Evolutionary conservation across 1,139 yeast species (phyloP), one percentile per base, ranked within the genome.

Genomic region (Yamadazyma mexicana): DNA sequence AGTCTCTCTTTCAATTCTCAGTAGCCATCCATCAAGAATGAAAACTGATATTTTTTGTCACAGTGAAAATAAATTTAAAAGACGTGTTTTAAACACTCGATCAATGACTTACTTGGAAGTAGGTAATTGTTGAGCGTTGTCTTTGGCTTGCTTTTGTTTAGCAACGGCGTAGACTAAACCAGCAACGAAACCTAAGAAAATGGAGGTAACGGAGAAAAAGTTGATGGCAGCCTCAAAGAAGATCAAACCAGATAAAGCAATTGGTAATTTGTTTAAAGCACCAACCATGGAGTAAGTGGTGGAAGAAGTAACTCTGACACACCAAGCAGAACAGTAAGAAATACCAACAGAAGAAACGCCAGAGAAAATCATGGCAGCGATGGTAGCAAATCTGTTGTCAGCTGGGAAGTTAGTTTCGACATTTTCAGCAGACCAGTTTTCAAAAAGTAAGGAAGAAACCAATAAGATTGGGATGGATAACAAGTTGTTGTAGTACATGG

Each of bases 221-320:
- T 95, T 92, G 60, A 85, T 88, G 43, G 96, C 94, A 45, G 96
- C 95, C 55, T 88, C 95, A 59, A 91, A 92, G 77, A 92, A 92
- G 50, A 92, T 62, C 60, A 94, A 79, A 33, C 98, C 98, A 26
- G 96, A 83, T 46, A 94, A 75, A 17, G 98, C 98, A 58, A 94
- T 88, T 58, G 98, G 98, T 58, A 92, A 81, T 74, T 94, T 94
- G 79, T 92, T 92, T 66, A 92, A 80, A 40, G 98, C 98, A 61
- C 98, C 98, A 48, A 92, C 98, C 98, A 92, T 92, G 39, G 96
- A 87, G 72, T 92, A 92, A 41, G 98, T 92, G 44, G 98, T 92
- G 25, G 98, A 89, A 15, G 97, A 88, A 33, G 98, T 94, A 49
- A 91, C 98, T 73, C 98, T 87, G 48, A 92, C 96, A 79, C 98